These are phyloP conservation scores for Eucalyptus marginata DNA, from an alignment of 345 rosid species.

Conservation along the genomic window DNA sequence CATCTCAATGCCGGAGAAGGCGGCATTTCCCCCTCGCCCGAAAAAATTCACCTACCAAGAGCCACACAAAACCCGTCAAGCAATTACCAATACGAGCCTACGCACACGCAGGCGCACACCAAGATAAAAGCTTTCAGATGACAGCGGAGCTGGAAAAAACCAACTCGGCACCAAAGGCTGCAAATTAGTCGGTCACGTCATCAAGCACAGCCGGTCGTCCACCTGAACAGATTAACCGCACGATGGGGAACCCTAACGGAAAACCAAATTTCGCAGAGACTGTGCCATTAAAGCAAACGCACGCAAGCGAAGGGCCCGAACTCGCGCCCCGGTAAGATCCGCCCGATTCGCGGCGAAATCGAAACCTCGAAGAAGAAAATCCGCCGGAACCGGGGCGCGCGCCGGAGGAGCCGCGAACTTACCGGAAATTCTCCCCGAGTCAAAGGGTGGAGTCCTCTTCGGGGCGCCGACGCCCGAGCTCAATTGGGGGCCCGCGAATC, in stretches of 20 bases:
- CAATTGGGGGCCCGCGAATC: conserved; percentile 8
- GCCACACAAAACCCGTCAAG: neutral
- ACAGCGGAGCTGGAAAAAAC: neutral
- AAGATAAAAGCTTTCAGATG: neutral
- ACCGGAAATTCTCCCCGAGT: neutral
- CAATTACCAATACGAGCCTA: neutral
- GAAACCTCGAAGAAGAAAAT: neutral
- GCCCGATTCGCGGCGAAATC: neutral
- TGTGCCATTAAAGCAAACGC: neutral
- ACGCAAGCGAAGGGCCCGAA: neutral
- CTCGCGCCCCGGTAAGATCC: neutral
- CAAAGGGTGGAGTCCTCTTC: neutral
- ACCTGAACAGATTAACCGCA: neutral
- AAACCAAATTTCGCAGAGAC: neutral
- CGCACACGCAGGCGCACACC: neutral
- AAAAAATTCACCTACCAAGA: neutral
- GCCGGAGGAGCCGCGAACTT: neutral
- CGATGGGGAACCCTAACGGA: neutral
- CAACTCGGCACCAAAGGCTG: neutral
- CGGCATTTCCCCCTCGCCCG: conserved; percentile 36
- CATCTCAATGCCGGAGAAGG: conserved; percentile 77
- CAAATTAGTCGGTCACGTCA: neutral
- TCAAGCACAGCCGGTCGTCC: neutral
- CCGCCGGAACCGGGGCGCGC: neutral
- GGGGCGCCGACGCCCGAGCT: neutral